Conservation (phyloP, 495 filamentous ascomycete species). For the Pyronema domesticum region DNA sequence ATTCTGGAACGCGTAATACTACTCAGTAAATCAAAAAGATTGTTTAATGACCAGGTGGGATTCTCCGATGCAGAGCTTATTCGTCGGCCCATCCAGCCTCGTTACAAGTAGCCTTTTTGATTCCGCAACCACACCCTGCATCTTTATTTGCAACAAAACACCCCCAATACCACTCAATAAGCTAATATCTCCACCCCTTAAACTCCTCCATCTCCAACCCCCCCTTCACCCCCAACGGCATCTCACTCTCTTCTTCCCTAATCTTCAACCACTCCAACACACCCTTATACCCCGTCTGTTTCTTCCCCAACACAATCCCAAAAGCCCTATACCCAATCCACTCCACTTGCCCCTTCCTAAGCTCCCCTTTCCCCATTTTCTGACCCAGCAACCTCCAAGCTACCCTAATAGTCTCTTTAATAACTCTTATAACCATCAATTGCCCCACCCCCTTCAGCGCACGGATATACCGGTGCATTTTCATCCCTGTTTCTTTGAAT, state of each 20-base stretch:
- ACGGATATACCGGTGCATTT: constrained; percentile 58
- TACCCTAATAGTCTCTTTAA: constrained; percentile 46
- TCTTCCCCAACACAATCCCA: constrained; percentile 41
- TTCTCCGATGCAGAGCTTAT: no score
- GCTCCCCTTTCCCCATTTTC: constrained; percentile 3
- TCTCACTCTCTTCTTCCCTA: constrained; percentile 18
- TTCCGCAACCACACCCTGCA: no score
- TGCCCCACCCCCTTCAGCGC: neutral
- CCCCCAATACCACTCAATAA: neutral
- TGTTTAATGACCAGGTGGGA: no score
- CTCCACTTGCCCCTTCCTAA: constrained; percentile 39
- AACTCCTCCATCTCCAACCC: constrained; percentile 3
- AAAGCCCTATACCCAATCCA: constrained; percentile 44
- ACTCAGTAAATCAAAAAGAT: no score
- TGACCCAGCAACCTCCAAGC: constrained; percentile 43
- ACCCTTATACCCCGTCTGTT: constrained; percentile 46
- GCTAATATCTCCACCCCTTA: neutral
- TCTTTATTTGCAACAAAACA: neutral
- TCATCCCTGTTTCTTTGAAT: constrained; percentile 61
- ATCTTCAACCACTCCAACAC: constrained; percentile 46
- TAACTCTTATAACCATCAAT: constrained; percentile 34
- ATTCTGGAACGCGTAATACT: no score
- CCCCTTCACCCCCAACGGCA: constrained; percentile 3
- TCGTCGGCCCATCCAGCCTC: neutral
- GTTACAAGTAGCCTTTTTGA: neutral